Percentiles rank a stretch among this genome's conserved stretches.
These are phyloP conservation scores for Trichoderma endophyticum DNA, from an alignment of 2,329 filamentous ascomycete species.

Conservation along the genomic window DNA sequence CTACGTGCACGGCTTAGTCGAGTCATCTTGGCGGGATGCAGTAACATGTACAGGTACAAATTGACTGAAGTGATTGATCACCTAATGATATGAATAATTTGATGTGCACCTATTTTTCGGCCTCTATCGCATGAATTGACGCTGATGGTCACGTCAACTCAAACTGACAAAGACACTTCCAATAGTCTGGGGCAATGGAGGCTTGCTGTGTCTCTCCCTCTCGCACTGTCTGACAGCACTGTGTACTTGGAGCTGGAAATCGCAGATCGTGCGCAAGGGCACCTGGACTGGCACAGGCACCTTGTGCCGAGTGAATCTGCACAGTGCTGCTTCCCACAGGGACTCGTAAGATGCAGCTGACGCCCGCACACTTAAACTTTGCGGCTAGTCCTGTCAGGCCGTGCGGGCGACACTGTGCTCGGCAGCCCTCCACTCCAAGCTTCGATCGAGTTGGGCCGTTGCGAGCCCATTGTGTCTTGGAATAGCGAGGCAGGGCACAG, in stretches of 20 bases:
- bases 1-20: background rate
- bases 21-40: background rate
- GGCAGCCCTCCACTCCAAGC: background rate
- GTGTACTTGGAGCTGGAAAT: background rate
- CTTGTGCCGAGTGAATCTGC: background rate
- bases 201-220: background rate
- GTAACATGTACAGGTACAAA: background rate
- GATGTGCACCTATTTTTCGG: background rate
- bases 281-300: background rate
- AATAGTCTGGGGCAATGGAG: background rate
- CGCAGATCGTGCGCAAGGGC: constrained; percentile 14
- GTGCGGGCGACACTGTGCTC: background rate
- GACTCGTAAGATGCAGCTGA: constrained; percentile 10
- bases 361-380: background rate
- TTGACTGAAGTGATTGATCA: background rate
- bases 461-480: constrained; percentile 13
- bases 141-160: background rate
- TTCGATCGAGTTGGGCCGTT: background rate
- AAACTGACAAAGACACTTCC: background rate
- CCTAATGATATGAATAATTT: background rate
- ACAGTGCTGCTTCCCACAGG: background rate
- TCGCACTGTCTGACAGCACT: constrained; percentile 1
- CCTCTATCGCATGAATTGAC: background rate
- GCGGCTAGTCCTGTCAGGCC: background rate
- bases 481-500: constrained; percentile 6